Base-by-base conservation (phyloP, 164 flowering plant species). In the Brasenia schreberi region DNA sequence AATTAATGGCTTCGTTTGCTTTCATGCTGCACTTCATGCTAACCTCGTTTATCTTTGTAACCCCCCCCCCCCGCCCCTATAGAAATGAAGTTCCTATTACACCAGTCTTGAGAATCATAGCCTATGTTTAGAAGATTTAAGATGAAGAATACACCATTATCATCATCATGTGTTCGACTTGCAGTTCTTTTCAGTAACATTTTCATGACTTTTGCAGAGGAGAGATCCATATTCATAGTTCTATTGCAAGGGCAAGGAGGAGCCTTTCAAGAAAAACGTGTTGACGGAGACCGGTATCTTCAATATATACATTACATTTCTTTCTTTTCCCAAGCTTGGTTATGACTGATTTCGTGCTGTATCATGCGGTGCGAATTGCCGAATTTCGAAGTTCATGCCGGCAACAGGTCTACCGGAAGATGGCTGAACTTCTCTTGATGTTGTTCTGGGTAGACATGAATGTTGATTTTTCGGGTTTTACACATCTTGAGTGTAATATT, bases 161-260 rank as follows among this genome's bases (percentile, higher is more conserved):
- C 27, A 42, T 52, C 66, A 17, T 61, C 27, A 42, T 52, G 68
- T 23, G 18, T 66, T 65, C 56, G 33, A 52, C 53, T 19, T 59
- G 65, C 65, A 5, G 7, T 65, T 6, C 52, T 64, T 18, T n/a
- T 9, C 1, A 16, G 43, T 61, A 65, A 71, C 19, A 58, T 65
- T 11, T n/a, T 14, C 2, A 52, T 39, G 4, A 66, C 78, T 59
- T 64, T 64, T 42, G 80, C 80, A 49, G 92, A 81, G 71, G 77
- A 82, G 14, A 71, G 75, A 74, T 70, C 70, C 5, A 74, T 86
- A 43, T 88, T 82, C 68, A 69, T 88, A 67, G 96, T 87, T 66
- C 65, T 87, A 62, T 68, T 87, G 80, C 89, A 92, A 72, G 96
- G 82, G 62, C 83, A 84, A 0, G 81, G 92, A 0, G 79, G 82